Evolutionary conservation across 306 rosid genomes (phyloP).

Genomic region (Casuarina glauca): DNA sequence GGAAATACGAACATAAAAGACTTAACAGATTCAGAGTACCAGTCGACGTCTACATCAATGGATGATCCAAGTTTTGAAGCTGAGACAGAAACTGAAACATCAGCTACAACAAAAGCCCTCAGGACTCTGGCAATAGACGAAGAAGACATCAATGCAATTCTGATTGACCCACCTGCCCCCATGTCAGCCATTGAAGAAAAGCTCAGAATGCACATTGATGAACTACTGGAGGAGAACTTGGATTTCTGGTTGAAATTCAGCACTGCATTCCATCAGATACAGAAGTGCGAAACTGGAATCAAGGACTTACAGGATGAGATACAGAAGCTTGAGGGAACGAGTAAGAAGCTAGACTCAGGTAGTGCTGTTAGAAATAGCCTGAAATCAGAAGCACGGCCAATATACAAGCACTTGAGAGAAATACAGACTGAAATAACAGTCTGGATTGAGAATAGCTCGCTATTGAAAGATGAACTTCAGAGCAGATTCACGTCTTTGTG

Average conservation of each 20-base stretch:
- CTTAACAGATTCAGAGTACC: constrained; percentile 20
- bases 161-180: constrained; percentile 31
- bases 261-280: constrained; percentile 66
- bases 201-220: constrained; percentile 68
- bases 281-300: constrained; percentile 61
- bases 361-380: constrained; percentile 29
- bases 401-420: constrained; percentile 83
- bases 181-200: constrained; percentile 64
- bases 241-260: constrained; percentile 87
- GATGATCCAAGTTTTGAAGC: neutral
- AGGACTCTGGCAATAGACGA: neutral
- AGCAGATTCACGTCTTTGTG: constrained; percentile 72
- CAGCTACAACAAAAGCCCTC: neutral
- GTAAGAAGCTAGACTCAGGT: constrained; percentile 46
- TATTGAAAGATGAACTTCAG: constrained; percentile 69
- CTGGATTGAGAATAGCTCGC: constrained; percentile 59
- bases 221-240: constrained; percentile 84
- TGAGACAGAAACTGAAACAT: constrained; percentile 1
- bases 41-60: constrained; percentile 2
- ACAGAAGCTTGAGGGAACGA: constrained; percentile 50
- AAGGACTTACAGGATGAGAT: constrained; percentile 62
- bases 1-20: constrained; percentile 43
- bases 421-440: constrained; percentile 65
- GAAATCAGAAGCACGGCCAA: constrained; percentile 75
- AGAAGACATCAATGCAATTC: constrained; percentile 33